Base-by-base conservation (phyloP, 805 yeast genomes). In the Myxozyma nipponensis region DNA sequence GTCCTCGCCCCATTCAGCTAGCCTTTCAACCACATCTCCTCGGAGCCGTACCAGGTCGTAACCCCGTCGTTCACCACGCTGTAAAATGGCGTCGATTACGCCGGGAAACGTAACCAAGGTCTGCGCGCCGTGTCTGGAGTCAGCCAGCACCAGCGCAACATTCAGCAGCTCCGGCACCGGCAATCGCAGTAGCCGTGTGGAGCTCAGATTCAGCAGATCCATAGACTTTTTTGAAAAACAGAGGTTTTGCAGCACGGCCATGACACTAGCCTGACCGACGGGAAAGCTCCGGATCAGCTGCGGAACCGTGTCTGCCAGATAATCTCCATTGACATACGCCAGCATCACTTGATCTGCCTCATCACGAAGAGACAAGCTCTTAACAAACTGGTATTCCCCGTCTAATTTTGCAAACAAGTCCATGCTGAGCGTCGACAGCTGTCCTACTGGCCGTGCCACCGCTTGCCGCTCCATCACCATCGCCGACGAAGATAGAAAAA, bases 71-170 rank as follows among this genome's bases (percentile, higher is more conserved):
- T 32, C 56, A 10, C 18, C 38, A 18, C 49, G 46, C 17, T 57
- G 38, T 18, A 57, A 24, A 5, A 57, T 30, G 15, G 42, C 41
- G 19, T 53, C 60, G 61, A 57, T 57, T 22, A 57, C 54, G 3
- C 44, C 57, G 9, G 61, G 61, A 56, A 53, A 34, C 35, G 49
- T 24, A 21, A 40, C 44, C 23, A 57, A 44, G 13, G 41, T 28
- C 40, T n/a, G 25, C 13, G 55, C 45, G 21, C 61, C 61, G 18
- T 37, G 44, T 18, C n/a, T 35, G 18, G 58, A 28, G 17, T 26
- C 39, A 4, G 57, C 51, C 13, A 57, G 44, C n/a, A 54, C 50
- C 22, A 30, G 30, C 21, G 50, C 37, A 13, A 57, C 42, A 7
- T 40, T 37, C 15, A 57, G 47, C 36, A 56, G 36, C 6, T 47